Evolutionary conservation across 176 grass and related monocot genomes (phyloP), one percentile per base, ranked within the genome.

Genomic region (Rhynchospora breviuscula): DNA sequence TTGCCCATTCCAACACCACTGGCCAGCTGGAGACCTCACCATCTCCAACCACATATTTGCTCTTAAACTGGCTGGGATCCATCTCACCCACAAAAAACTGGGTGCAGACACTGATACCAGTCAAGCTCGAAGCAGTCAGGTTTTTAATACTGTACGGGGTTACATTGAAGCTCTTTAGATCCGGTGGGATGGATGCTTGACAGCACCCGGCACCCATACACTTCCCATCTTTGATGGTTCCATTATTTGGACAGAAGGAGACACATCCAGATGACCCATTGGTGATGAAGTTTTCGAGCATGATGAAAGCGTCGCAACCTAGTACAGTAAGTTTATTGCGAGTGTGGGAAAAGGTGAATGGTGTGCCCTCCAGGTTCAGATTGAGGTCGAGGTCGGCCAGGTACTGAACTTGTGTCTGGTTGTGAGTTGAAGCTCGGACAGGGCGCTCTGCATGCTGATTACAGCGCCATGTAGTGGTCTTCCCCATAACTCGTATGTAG

Each of bases 171-270:
- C 21, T 35, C 23, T 70, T 70, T 70, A 75, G 33, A 70, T 5
- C 63, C 59, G 53, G 15, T 8, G 86, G 86, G 11, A 84, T 67
- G 0, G 86, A 80, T 8, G 81, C 35, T 43, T 88, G 86, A 18
- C 81, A 88, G 62, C 86, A 88, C 12, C 86, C 86, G 21, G 67
- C 78, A 1, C 86, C 86, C 35, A 40, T 40, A 69, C 86, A 88
- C 1, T 52, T 31, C 0, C 71, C 86, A 19, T 33, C 69, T 7
- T 15, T 18, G 67, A 88, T 84, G 81, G 67, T 84, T 72, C 23
- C 29, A 56, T 84, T 19, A 0, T 23, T 26, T 17, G 63, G 44
- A 17, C 86, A 88, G 59, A 88, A 84, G 4, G 86, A 83, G 53
- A 84, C 86, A 3, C 86, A 88, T 0, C 86, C 86, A 33, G 18